phyloP scores from a whole-genome alignment of 176 grass and related monocot genomes.

The Rhynchospora breviuscula region DNA sequence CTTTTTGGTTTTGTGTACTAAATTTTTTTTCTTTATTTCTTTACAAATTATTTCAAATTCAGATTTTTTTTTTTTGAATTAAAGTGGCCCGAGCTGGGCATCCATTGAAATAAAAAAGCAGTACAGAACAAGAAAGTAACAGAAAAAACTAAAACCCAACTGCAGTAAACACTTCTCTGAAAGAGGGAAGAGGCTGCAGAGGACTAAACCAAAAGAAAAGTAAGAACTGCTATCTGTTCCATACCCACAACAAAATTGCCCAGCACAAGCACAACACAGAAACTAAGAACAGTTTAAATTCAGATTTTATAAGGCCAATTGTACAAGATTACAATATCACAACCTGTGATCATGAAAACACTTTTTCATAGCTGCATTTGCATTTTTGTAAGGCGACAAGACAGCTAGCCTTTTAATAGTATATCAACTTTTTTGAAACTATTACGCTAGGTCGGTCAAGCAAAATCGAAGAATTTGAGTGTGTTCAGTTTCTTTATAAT shows the following conservation, averaged over 20 bases:
- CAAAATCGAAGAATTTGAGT: slow-evolving; percentile 12
- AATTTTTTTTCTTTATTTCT: background rate
- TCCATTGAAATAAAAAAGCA: no score
- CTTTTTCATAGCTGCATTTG: background rate
- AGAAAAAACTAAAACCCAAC: no score
- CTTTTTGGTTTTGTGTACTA: background rate
- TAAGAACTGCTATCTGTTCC: no score
- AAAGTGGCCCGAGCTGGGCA: no score
- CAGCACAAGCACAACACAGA: no score
- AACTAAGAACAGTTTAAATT: background rate
- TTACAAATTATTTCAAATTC: background rate
- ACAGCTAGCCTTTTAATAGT: background rate
- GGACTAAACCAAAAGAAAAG: no score
- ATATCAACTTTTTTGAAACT: background rate
- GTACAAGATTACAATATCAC: background rate
- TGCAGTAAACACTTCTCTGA: no score
- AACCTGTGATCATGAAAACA: background rate
- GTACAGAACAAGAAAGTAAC: no score
- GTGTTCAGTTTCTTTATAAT: slow-evolving; percentile 13
- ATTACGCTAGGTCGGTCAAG: background rate
- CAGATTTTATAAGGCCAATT: background rate
- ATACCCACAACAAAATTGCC: no score
- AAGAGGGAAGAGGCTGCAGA: no score
- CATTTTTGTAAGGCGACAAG: background rate
- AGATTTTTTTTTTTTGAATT: background rate